Percentiles rank a stretch among this genome's conserved stretches.
These are phyloP conservation scores for Castanea sativa DNA, from an alignment of 306 rosid species.

Conservation along the genomic window DNA sequence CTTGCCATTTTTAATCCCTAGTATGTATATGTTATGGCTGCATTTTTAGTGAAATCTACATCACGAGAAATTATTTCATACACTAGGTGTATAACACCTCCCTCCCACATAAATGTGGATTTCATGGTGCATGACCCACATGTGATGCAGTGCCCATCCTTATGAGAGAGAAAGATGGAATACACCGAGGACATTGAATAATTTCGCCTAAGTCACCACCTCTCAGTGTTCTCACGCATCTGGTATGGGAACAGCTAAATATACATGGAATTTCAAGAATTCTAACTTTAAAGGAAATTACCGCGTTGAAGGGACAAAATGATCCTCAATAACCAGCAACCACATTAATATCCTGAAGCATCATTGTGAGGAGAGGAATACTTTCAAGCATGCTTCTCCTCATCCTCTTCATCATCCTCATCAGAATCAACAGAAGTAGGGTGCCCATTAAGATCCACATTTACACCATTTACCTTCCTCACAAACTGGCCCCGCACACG, in stretches of 20 bases:
- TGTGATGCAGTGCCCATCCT: no score
- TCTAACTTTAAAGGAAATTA: slow-evolving; percentile 7
- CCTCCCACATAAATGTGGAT: no score
- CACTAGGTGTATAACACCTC: no score
- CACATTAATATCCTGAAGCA: slow-evolving; percentile 27
- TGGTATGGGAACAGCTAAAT: slow-evolving; percentile 1
- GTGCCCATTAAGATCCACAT: slow-evolving; percentile 85
- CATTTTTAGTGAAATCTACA: no score
- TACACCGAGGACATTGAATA: no score
- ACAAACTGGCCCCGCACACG: slow-evolving; percentile 94
- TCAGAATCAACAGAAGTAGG: slow-evolving; percentile 67
- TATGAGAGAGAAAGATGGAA: no score
- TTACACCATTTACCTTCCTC: slow-evolving; percentile 69
- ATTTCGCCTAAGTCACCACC: background rate
- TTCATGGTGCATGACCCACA: no score
- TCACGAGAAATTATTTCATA: no score
- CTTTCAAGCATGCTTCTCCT: slow-evolving; percentile 35
- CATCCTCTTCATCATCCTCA: slow-evolving; percentile 74
- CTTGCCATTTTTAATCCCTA: no score
- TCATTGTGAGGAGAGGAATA: slow-evolving; percentile 35
- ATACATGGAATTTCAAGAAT: slow-evolving; percentile 10
- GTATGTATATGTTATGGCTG: no score
- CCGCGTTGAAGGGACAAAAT: background rate
- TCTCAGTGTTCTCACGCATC: slow-evolving; percentile 11
- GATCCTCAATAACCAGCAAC: background rate